phyloP scores from a whole-genome alignment of 2,329 filamentous ascomycete genomes.

The Pseudogymnoascus sp. region DNA sequence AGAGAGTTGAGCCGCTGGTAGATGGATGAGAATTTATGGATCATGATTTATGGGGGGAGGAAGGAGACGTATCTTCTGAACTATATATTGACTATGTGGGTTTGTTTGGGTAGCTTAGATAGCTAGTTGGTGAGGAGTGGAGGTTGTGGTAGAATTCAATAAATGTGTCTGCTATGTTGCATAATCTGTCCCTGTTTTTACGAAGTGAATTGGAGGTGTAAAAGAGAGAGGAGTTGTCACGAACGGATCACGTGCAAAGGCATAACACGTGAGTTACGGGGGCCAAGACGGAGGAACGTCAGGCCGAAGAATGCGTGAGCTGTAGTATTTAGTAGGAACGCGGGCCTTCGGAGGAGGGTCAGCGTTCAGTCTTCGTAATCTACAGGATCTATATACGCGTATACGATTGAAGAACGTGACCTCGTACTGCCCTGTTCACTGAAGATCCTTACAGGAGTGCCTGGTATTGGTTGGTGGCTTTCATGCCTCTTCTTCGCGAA shows the following conservation, averaged over 20 bases:
- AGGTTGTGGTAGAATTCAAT: neutral
- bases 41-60: neutral
- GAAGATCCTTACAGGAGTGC: no score
- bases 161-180: neutral
- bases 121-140: neutral
- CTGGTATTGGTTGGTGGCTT: neutral
- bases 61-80: neutral
- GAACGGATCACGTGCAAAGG: no score
- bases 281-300: no score
- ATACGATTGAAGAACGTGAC: no score
- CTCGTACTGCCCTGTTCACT: no score
- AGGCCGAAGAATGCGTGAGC: no score
- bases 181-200: neutral
- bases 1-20: neutral
- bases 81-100: neutral
- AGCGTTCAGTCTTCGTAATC: no score
- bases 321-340: no score
- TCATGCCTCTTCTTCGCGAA: neutral
- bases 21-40: neutral
- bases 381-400: no score
- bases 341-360: no score
- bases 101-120: neutral
- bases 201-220: neutral
- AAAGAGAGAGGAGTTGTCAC: no score
- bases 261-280: no score